Evolutionary conservation across 768 basidiomycete species (phyloP).

Genomic region (Paxillus rubicundulus): DNA sequence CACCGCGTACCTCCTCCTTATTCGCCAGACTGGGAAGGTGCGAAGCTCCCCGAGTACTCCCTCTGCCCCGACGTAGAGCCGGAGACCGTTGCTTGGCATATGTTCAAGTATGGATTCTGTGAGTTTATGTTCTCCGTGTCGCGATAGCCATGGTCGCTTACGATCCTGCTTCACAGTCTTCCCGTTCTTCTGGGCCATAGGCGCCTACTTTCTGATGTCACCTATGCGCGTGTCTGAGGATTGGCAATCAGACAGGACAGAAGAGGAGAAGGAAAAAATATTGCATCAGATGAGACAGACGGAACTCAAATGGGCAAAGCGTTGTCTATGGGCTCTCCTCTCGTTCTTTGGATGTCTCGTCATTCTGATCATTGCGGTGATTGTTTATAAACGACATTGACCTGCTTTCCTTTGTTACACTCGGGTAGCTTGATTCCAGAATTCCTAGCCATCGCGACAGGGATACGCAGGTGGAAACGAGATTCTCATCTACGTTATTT

Average conservation of each 20-base stretch:
- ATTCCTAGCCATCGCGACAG: background rate
- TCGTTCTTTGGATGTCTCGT: conserved; percentile 41
- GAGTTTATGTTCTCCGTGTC: conserved; percentile 20
- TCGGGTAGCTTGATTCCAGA: background rate
- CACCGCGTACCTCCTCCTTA: conserved; percentile 41
- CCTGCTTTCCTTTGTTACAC: background rate
- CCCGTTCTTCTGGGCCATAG: conserved; percentile 60
- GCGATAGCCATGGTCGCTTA: background rate
- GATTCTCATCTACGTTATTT: conserved; percentile 8
- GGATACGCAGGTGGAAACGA: background rate
- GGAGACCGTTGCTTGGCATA: conserved; percentile 54
- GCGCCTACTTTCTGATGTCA: conserved; percentile 52
- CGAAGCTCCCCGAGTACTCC: conserved; percentile 26
- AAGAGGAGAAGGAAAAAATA: conserved; percentile 46
- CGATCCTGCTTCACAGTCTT: conserved; percentile 42
- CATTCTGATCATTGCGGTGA: conserved; percentile 23
- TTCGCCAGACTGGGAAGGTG: conserved; percentile 38
- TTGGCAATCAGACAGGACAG: conserved; percentile 58
- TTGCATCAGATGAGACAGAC: conserved; percentile 45
- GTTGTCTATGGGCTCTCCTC: conserved; percentile 54
- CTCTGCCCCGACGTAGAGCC: conserved; percentile 41
- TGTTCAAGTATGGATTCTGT: conserved; percentile 67
- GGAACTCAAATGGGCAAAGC: conserved; percentile 56
- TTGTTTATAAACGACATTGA: conserved; percentile 22
- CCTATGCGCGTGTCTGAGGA: conserved; percentile 48